phyloP scores from a whole-genome alignment of 2,329 filamentous ascomycete species.

The Sclerotinia borealis region DNA sequence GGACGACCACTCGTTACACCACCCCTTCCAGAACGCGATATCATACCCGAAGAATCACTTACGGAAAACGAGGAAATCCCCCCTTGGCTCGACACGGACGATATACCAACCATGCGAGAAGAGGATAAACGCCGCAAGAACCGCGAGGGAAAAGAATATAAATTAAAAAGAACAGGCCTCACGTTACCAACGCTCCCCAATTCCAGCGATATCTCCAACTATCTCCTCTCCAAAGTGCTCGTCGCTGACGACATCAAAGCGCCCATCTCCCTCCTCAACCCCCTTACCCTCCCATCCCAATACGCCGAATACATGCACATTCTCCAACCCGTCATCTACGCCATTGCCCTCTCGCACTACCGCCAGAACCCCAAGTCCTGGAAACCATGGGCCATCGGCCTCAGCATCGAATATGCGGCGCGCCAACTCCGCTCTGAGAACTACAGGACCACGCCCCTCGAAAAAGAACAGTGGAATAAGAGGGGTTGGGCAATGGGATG shows the following conservation, averaged over 20 bases:
- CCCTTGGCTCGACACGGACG: constrained; percentile 35
- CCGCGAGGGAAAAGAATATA: constrained; percentile 55
- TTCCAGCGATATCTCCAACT: constrained; percentile 75
- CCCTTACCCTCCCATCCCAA: constrained; percentile 65
- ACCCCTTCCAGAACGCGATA: constrained; percentile 77
- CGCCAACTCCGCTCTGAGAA: constrained; percentile 67
- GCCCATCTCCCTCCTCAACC: constrained; percentile 78
- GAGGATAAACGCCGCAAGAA: constrained; percentile 3
- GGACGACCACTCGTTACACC: constrained; percentile 78
- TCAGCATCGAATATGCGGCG: constrained; percentile 80
- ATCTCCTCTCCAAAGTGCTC: constrained; percentile 82
- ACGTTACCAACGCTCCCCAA: constrained; percentile 78
- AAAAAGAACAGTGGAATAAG: constrained; percentile 83
- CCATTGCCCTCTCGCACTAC: constrained; percentile 65
- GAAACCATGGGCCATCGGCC: constrained; percentile 84
- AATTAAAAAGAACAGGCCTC: constrained; percentile 90
- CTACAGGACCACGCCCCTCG: constrained; percentile 70
- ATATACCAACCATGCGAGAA: constrained; percentile 18
- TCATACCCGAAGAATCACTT: constrained; percentile 53
- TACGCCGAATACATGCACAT: constrained; percentile 90
- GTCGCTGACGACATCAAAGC: constrained; percentile 97
- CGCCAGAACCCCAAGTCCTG: constrained; percentile 67
- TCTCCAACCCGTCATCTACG: constrained; percentile 80
- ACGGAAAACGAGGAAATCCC: constrained; percentile 39
- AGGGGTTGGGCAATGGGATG: constrained; percentile 86